These are phyloP conservation scores for Botrytis pseudocinerea DNA, from an alignment of 2,329 filamentous ascomycete genomes.

Conservation along the genomic window DNA sequence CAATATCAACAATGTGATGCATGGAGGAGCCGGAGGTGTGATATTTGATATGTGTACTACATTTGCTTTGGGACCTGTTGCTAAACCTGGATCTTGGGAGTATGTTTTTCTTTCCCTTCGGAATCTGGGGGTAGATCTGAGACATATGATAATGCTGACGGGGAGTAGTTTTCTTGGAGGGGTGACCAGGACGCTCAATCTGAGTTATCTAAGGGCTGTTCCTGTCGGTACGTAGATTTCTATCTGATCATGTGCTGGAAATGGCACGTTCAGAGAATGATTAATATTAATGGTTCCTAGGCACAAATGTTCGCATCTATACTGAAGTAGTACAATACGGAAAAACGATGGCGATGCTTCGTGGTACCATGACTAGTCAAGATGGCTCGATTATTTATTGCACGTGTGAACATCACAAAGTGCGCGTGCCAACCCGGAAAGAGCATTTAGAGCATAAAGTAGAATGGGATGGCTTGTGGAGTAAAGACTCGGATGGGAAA, in stretches of 20 bases:
- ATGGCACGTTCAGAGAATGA: neutral
- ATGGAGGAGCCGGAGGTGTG: conserved; percentile 54
- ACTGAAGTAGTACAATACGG: conserved; percentile 49
- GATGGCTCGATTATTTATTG: conserved; percentile 51
- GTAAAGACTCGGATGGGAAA: conserved; percentile 17
- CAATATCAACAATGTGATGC: conserved; percentile 51
- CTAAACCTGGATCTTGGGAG: conserved; percentile 52
- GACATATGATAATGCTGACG: neutral
- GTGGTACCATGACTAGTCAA: conserved; percentile 50
- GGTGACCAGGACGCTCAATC: conserved; percentile 51
- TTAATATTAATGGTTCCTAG: conserved; percentile 28
- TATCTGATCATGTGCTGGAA: neutral
- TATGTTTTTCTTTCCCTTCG: conserved; percentile 32
- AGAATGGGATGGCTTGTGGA: conserved; percentile 45
- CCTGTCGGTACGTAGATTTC: conserved; percentile 44
- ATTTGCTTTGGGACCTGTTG: conserved; percentile 50
- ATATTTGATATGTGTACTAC: conserved; percentile 58
- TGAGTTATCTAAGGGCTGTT: conserved; percentile 53
- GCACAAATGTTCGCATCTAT: conserved; percentile 46
- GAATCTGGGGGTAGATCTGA: neutral
- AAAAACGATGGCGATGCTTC: conserved; percentile 53
- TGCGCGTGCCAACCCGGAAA: conserved; percentile 45
- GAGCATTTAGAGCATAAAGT: conserved; percentile 45
- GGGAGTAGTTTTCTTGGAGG: conserved; percentile 48
- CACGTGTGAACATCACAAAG: conserved; percentile 55